Base-by-base conservation (phyloP, 2,329 filamentous ascomycete species). In the Cladophialophora carrionii region DNA sequence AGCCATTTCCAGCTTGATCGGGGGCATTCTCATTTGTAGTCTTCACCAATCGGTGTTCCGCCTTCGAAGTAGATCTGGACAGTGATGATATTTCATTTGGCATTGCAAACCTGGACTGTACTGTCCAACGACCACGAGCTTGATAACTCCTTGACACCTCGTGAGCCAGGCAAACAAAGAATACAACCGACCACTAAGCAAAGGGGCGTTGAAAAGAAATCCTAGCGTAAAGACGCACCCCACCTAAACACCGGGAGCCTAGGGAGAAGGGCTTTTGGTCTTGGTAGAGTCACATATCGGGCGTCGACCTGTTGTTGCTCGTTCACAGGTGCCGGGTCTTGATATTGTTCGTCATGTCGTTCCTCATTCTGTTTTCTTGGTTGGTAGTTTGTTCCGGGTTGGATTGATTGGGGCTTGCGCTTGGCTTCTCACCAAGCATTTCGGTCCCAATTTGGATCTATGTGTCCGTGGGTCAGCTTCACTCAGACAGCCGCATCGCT, bases 401-500 rank as follows among this genome's bases (percentile, higher is more conserved):
- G 24, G 22, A 34, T 17, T 54, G 31, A 48, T 32, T 52, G 37
- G 41, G 49, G 29, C 6, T 46, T 54, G 22, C 37, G 51, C 20
- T 24, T 54, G 24, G 34, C 32, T 26, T 34, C 48, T 69, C 64
- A 95, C 91, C 91, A 95, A 51, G 90, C 90, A 79, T 93, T 93
- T 68, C 90, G 87, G 80, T 96, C 92, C 92, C 92, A 96, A 80
- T 81, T 83, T 56, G 81, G 81, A 75, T 83, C 81, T 82, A 67
- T 52, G 46, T 60, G n/a, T 53, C 32, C 32, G 5, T 34, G 20
- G 4, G 53, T 57, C 31, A 55, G 57, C 7, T 41, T 20, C 46
- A 54, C 24, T 17, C 31, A 10, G 17, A 10, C 12, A 4, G 22
- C n/a, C 17, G 31, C 8, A 31, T 14, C 9, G 17, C 7, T 31